A percentile compares a stretch with the other conserved stretches of the same genome.
These are phyloP conservation scores for Hypoxylon sp. DNA, from an alignment of 2,329 filamentous ascomycete genomes.

Conservation along the genomic window DNA sequence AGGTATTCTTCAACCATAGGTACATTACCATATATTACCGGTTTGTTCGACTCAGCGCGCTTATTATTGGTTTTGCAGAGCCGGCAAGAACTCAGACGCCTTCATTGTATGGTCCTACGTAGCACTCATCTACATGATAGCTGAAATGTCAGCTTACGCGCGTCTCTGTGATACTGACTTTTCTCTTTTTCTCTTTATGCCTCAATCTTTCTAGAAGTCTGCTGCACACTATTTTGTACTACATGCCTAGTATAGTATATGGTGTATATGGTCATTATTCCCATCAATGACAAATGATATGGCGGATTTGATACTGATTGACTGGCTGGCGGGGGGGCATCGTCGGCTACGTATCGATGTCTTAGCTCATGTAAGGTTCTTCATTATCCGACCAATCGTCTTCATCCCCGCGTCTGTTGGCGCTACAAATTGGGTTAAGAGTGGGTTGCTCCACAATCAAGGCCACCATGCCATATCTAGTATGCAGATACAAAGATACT, in stretches of 20 bases:
- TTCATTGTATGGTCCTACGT: slow-evolving; percentile 23
- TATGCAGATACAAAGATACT: slow-evolving; percentile 13
- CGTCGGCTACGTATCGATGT: slow-evolving; percentile 9
- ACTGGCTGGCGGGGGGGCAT: neutral
- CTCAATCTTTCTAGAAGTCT: neutral
- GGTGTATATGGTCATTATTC: slow-evolving; percentile 7
- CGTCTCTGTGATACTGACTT: slow-evolving; percentile 27
- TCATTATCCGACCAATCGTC: slow-evolving; percentile 35
- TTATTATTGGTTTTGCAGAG: slow-evolving; percentile 17
- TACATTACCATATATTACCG: slow-evolving; percentile 15
- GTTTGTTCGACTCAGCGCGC: slow-evolving; percentile 25
- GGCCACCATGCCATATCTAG: slow-evolving; percentile 5
- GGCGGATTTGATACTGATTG: slow-evolving; percentile 1
- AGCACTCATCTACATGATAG: slow-evolving; percentile 9
- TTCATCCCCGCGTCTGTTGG: slow-evolving; percentile 29
- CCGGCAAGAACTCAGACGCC: slow-evolving; percentile 16
- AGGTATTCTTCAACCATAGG: slow-evolving; percentile 7
- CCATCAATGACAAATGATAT: slow-evolving; percentile 6
- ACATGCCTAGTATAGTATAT: slow-evolving; percentile 7
- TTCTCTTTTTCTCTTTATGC: slow-evolving; percentile 10
- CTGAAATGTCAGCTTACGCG: slow-evolving; percentile 41
- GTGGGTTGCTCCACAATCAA: slow-evolving; percentile 2
- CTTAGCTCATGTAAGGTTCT: slow-evolving; percentile 23
- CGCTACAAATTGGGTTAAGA: neutral
- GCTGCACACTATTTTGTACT: slow-evolving; percentile 11